Evolutionary conservation across 768 basidiomycete genomes (phyloP).

Genomic region (Daedaleopsis sinensis): DNA sequence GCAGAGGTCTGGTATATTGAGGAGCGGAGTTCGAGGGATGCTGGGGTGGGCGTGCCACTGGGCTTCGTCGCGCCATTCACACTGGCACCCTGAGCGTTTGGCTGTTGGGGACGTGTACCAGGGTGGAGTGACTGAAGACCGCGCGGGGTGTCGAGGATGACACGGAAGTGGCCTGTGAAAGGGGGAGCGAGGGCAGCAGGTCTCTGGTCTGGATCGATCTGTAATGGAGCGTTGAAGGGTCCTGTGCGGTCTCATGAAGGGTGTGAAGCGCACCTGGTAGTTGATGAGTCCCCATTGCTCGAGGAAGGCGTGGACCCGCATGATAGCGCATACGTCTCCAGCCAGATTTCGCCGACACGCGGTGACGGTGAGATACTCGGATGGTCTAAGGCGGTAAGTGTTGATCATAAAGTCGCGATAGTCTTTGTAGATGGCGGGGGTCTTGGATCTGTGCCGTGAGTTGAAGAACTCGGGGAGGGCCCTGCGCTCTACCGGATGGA

Average conservation of each 20-base stretch:
- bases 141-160: slow-evolving; percentile 94
- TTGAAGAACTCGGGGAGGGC: slow-evolving; percentile 99
- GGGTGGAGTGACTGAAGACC: slow-evolving; percentile 94
- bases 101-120: slow-evolving; percentile 62
- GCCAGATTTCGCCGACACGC: slow-evolving; percentile 95
- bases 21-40: slow-evolving; percentile 86
- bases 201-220: slow-evolving; percentile 97
- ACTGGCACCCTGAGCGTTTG: slow-evolving; percentile 42
- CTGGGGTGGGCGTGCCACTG: slow-evolving; percentile 48
- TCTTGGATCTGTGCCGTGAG: slow-evolving; percentile 91
- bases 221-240: background rate
- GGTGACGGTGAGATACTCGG: slow-evolving; percentile 96
- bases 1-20: slow-evolving; percentile 89
- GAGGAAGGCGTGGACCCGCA: slow-evolving; percentile 98
- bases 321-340: slow-evolving; percentile 97
- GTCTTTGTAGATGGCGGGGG: slow-evolving; percentile 97
- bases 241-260: slow-evolving; percentile 1
- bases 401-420: slow-evolving; percentile 99
- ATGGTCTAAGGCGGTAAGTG: slow-evolving; percentile 91
- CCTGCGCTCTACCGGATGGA: slow-evolving; percentile 89
- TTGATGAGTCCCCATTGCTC: slow-evolving; percentile 99
- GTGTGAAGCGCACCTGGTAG: slow-evolving; percentile 76
- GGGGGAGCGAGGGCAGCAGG: slow-evolving; percentile 95
- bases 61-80: slow-evolving; percentile 50
- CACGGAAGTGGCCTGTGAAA: slow-evolving; percentile 98